Percentiles rank a stretch among this genome's conserved stretches.
These are phyloP conservation scores for Penicillium sp. DNA, from an alignment of 2,329 filamentous ascomycete genomes.

Conservation along the genomic window DNA sequence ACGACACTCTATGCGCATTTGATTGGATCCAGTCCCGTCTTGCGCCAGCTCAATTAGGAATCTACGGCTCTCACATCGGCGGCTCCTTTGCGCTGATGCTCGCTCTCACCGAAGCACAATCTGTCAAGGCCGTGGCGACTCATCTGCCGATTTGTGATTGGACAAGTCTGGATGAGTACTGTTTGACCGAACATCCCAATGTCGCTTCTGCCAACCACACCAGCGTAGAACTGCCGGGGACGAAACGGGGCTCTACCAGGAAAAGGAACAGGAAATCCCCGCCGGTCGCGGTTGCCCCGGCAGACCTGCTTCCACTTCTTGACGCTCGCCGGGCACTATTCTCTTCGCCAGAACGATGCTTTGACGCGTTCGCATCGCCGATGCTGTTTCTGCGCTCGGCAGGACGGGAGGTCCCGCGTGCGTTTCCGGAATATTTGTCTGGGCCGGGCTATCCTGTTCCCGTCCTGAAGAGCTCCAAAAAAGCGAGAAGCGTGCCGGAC, in stretches of 20 bases:
- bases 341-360: conserved; percentile 33
- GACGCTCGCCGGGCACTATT: conserved; percentile 34
- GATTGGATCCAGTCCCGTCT: conserved; percentile 34
- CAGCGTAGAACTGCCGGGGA: not conserved
- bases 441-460: conserved; percentile 32
- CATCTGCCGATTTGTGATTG: conserved; percentile 36
- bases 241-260: conserved; percentile 4
- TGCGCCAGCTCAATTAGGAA: conserved; percentile 23
- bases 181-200: conserved; percentile 9
- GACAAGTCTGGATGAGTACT: conserved; percentile 39
- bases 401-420: conserved; percentile 33
- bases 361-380: conserved; percentile 42
- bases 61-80: conserved; percentile 34
- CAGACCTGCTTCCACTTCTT: conserved; percentile 33
- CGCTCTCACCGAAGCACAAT: conserved; percentile 35
- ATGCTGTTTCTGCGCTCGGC: conserved; percentile 39
- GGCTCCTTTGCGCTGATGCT: conserved; percentile 41
- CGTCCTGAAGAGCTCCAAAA: conserved; percentile 15
- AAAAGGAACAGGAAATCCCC: not conserved
- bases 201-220: no score
- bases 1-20: conserved; percentile 35
- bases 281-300: conserved; percentile 12
- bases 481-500: not conserved
- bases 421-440: conserved; percentile 30
- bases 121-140: conserved; percentile 29